A percentile compares a stretch with the other conserved stretches of the same genome.
Evolutionary conservation across 306 rosid genomes (phyloP).

Genomic region (Quercus glauca): DNA sequence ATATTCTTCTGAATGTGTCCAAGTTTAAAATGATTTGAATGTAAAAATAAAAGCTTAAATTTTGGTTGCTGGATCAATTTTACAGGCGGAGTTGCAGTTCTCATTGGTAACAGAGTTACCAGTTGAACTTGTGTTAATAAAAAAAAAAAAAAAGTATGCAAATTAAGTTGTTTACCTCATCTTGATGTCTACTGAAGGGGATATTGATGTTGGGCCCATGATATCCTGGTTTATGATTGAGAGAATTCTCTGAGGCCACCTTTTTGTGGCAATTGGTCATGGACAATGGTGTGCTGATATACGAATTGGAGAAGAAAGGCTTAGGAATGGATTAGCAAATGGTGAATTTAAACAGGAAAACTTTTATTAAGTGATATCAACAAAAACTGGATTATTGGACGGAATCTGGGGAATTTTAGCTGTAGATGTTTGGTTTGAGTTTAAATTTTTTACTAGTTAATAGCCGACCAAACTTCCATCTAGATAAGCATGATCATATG

Average conservation of each 20-base stretch:
- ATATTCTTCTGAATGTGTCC: no score
- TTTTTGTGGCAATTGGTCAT: not conserved
- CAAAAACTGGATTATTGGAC: not conserved
- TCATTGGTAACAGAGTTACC: no score
- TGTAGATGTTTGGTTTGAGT: not conserved
- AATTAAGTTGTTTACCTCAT: no score
- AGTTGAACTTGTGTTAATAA: no score
- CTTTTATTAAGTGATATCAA: not conserved
- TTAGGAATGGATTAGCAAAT: no score
- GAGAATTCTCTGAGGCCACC: not conserved
- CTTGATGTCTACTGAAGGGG: no score
- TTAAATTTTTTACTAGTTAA: not conserved
- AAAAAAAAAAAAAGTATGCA: no score
- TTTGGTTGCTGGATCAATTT: no score
- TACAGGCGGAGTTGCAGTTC: no score
- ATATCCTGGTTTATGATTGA: not conserved
- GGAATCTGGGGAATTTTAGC: not conserved
- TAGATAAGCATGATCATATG: not conserved
- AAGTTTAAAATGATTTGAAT: no score
- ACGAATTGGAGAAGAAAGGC: not conserved
- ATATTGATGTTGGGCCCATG: no score
- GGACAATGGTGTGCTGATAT: not conserved
- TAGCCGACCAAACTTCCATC: not conserved
- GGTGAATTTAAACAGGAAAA: not conserved
- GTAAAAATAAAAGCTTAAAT: no score